A percentile compares a stretch with the other conserved stretches of the same genome.
Conservation (phyloP, 495 filamentous ascomycete genomes). For the Parmelia sp. region DNA sequence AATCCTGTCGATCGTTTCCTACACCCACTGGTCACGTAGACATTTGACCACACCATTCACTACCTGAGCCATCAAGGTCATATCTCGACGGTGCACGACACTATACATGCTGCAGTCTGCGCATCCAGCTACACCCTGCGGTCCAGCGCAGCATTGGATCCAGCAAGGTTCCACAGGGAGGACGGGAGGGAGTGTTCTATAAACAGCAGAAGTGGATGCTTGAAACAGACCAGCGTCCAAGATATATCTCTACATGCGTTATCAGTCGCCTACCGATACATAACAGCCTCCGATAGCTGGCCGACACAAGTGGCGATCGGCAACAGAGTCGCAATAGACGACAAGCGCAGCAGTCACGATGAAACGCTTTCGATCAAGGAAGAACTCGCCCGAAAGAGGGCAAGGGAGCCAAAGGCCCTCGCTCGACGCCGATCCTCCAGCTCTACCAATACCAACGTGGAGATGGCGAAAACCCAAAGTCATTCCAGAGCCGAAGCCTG, state of each 20-base stretch:
- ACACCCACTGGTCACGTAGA: background rate
- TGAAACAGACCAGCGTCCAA: conserved; percentile 2
- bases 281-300: background rate
- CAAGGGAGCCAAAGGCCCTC: conserved; percentile 37
- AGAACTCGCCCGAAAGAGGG: conserved; percentile 27
- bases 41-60: background rate
- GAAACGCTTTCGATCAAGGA: conserved; percentile 34
- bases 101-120: conserved; percentile 5
- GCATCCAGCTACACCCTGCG: background rate
- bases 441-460: conserved; percentile 28
- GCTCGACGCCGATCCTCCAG: conserved; percentile 27
- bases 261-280: conserved; percentile 7
- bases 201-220: background rate
- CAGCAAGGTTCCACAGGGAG: background rate
- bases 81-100: background rate
- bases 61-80: background rate
- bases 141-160: conserved; percentile 11
- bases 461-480: conserved; percentile 55
- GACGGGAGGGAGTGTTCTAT: background rate
- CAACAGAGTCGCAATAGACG: conserved; percentile 17
- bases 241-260: conserved; percentile 4
- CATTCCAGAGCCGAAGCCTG: conserved; percentile 49
- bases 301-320: background rate
- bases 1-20: conserved; percentile 9
- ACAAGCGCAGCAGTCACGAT: conserved; percentile 23